phyloP scores from a whole-genome alignment of 1,284 basidiomycete species.

The Paramarasmius palmivorus region DNA sequence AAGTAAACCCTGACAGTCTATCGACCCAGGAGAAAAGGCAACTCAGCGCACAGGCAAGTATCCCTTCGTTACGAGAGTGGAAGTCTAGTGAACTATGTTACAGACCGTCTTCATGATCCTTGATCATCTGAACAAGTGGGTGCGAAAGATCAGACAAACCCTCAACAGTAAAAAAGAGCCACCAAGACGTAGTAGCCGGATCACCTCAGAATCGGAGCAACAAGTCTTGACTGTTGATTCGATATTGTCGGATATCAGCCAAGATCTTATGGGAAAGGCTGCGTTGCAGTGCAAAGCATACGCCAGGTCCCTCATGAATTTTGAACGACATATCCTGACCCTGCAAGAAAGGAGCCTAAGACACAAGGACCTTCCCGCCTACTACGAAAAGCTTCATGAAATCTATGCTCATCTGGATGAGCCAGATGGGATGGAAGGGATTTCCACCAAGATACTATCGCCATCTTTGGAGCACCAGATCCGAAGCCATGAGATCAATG shows the following conservation, averaged over 20 bases:
- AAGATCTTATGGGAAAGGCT: conserved; percentile 89
- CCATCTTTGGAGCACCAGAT: conserved; percentile 97
- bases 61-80: not conserved
- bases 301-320: conserved; percentile 93
- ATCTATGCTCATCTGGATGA: conserved; percentile 97
- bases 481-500: conserved; percentile 96
- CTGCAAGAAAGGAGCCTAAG: conserved; percentile 47
- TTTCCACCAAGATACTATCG: conserved; percentile 86
- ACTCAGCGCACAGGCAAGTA: conserved; percentile 84
- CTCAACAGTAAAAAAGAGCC: conserved; percentile 51
- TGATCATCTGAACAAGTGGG: conserved; percentile 94
- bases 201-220: conserved; percentile 44
- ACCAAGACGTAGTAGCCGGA: conserved; percentile 44
- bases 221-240: conserved; percentile 76
- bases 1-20: conserved; percentile 63
- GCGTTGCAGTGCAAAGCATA: conserved; percentile 94
- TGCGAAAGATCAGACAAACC: conserved; percentile 68
- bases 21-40: conserved; percentile 77
- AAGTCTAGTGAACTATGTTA: not conserved
- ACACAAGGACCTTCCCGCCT: conserved; percentile 62
- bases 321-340: conserved; percentile 78
- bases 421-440: conserved; percentile 99
- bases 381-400: conserved; percentile 93
- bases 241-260: conserved; percentile 81
- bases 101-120: conserved; percentile 93